Evolutionary conservation across 768 basidiomycete genomes (phyloP).

Genomic region (Russula emetica): DNA sequence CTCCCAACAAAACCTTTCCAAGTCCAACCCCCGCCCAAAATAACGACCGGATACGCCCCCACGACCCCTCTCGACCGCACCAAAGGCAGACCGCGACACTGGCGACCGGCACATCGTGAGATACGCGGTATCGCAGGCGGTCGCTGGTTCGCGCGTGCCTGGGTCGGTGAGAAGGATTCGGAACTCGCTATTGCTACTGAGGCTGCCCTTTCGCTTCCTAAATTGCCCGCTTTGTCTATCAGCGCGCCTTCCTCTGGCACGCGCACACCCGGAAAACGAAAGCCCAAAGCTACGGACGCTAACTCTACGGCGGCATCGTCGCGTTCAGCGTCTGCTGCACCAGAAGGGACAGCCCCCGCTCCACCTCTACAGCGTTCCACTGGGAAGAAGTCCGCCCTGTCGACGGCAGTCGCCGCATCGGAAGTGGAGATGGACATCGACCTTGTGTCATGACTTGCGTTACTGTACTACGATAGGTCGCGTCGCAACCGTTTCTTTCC

Average conservation of each 20-base stretch:
- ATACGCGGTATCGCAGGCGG: slow-evolving; percentile 80
- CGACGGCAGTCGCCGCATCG: slow-evolving; percentile 24
- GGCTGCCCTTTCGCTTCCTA: slow-evolving; percentile 22
- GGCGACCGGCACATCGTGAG: slow-evolving; percentile 72
- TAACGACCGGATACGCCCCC: slow-evolving; percentile 68
- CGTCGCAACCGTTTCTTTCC: not conserved
- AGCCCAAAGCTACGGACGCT: slow-evolving; percentile 23
- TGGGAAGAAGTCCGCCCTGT: slow-evolving; percentile 25
- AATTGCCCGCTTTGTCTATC: slow-evolving; percentile 24
- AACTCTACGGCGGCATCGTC: slow-evolving; percentile 28
- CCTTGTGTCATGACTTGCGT: slow-evolving; percentile 20
- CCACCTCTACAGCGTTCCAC: slow-evolving; percentile 17
- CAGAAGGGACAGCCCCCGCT: slow-evolving; percentile 13
- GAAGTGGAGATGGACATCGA: slow-evolving; percentile 25
- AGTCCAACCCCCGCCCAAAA: slow-evolving; percentile 73
- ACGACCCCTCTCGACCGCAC: slow-evolving; percentile 61
- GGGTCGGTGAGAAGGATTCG: slow-evolving; percentile 83
- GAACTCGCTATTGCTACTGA: slow-evolving; percentile 42
- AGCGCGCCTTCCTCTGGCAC: slow-evolving; percentile 3
- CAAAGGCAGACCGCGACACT: slow-evolving; percentile 58
- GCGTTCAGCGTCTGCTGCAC: slow-evolving; percentile 25
- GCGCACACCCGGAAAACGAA: slow-evolving; percentile 23
- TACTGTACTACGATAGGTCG: not conserved
- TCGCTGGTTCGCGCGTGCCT: slow-evolving; percentile 73
- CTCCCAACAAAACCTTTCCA: slow-evolving; percentile 81